A percentile compares a stretch with the other conserved stretches of the same genome.
These are phyloP conservation scores for Musa itinerans DNA, from an alignment of 176 grass and related monocot species.

Conservation along the genomic window DNA sequence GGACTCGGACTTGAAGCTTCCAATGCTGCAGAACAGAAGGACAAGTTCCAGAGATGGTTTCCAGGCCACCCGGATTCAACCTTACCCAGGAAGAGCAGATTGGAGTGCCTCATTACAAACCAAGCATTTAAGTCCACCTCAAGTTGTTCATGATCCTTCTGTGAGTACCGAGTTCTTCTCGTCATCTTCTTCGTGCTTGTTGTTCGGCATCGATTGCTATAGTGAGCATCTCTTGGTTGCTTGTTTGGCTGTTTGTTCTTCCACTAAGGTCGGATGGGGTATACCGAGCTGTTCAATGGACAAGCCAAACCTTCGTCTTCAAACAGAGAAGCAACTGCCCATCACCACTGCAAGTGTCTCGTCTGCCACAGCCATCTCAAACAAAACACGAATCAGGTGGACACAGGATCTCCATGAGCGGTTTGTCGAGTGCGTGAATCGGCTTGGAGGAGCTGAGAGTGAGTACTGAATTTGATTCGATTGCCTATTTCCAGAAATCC, in stretches of 20 bases:
- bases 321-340: constrained; percentile 25
- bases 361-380: constrained; percentile 16
- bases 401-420: constrained; percentile 79
- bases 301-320: constrained; percentile 24
- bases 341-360: constrained; percentile 4
- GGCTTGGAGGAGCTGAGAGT: constrained; percentile 84
- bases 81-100: background rate
- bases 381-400: constrained; percentile 84
- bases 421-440: constrained; percentile 71
- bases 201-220: no score
- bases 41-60: background rate
- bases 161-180: constrained; percentile 4
- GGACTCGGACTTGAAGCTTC: background rate
- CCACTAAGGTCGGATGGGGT: constrained; percentile 27
- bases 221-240: no score
- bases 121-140: constrained; percentile 2
- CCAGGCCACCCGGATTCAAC: no score
- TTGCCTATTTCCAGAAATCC: background rate
- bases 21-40: background rate
- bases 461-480: background rate
- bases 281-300: constrained; percentile 21
- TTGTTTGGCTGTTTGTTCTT: constrained; percentile 15
- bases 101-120: constrained; percentile 3
- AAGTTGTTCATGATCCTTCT: constrained; percentile 12
- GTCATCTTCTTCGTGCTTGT: no score